phyloP scores from a whole-genome alignment of 1,284 basidiomycete species.

The Tylopilus sp. region DNA sequence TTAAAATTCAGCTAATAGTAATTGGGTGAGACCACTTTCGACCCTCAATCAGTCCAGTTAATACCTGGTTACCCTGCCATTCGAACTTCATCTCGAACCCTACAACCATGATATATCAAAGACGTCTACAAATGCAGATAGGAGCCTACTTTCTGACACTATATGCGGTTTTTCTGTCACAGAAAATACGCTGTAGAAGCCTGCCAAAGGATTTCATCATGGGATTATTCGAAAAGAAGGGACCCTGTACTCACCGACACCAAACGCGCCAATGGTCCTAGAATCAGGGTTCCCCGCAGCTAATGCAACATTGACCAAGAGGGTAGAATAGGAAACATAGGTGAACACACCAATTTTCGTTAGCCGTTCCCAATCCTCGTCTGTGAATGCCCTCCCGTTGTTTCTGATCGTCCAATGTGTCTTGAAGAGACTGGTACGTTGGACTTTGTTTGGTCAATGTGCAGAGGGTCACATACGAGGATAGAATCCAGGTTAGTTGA shows the following conservation, averaged over 20 bases:
- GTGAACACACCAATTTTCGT: not conserved
- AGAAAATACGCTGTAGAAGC: conserved; percentile 20
- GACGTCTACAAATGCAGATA: not conserved
- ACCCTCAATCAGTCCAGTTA: not conserved
- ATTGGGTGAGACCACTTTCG: not conserved
- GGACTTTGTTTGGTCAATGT: not conserved
- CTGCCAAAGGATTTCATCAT: not conserved
- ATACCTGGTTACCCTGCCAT: not conserved
- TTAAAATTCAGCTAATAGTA: not conserved
- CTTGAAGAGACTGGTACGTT: not conserved
- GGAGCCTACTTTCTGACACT: conserved; percentile 3
- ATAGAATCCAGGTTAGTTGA: conserved; percentile 8
- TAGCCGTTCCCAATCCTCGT: not conserved
- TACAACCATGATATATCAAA: not conserved
- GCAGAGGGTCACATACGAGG: not conserved
- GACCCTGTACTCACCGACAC: conserved; percentile 77
- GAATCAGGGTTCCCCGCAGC: conserved; percentile 85
- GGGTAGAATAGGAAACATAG: not conserved
- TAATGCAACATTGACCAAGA: conserved; percentile 69
- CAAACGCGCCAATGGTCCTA: conserved; percentile 57
- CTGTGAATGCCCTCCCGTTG: conserved; percentile 80
- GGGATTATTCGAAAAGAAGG: not conserved
- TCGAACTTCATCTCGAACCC: conserved; percentile 84
- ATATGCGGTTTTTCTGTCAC: conserved; percentile 6
- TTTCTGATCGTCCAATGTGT: conserved; percentile 81